phyloP scores from a whole-genome alignment of 192 early-diverging fungal genomes.

The Coemansia guatemalensis region DNA sequence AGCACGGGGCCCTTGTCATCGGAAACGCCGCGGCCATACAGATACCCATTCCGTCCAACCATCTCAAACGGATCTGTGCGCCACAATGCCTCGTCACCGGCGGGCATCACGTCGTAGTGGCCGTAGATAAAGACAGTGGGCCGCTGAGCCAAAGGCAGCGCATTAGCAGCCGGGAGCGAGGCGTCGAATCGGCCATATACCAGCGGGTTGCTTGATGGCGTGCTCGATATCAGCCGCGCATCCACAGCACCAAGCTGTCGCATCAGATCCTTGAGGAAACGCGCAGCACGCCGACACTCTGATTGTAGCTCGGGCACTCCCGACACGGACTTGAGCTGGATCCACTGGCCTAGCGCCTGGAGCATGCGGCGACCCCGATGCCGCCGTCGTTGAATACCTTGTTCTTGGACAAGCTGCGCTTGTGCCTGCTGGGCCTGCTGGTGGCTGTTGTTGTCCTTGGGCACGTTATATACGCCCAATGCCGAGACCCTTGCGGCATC shows the following conservation, averaged over 20 bases:
- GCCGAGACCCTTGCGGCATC: neutral
- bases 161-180: constrained; percentile 9
- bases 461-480: neutral
- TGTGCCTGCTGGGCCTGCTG: neutral
- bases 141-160: constrained; percentile 22
- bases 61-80: constrained; percentile 64
- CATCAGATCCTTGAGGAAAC: constrained; percentile 67
- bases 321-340: constrained; percentile 65
- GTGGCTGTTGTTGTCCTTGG: neutral
- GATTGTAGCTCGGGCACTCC: constrained; percentile 66
- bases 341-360: constrained; percentile 68
- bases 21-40: constrained; percentile 77
- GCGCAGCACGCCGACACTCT: constrained; percentile 71
- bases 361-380: constrained; percentile 49
- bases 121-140: constrained; percentile 72
- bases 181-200: constrained; percentile 66
- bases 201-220: constrained; percentile 63
- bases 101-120: constrained; percentile 81
- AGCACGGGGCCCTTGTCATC: constrained; percentile 83
- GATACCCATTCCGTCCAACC: constrained; percentile 65
- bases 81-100: constrained; percentile 66
- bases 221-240: constrained; percentile 59
- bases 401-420: neutral
- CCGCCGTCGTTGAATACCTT: constrained; percentile 3
- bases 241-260: constrained; percentile 67